Evolutionary conservation across 805 yeast genomes (phyloP), one percentile per base, ranked within the genome.

Genomic region (Kodamaea laetipori): DNA sequence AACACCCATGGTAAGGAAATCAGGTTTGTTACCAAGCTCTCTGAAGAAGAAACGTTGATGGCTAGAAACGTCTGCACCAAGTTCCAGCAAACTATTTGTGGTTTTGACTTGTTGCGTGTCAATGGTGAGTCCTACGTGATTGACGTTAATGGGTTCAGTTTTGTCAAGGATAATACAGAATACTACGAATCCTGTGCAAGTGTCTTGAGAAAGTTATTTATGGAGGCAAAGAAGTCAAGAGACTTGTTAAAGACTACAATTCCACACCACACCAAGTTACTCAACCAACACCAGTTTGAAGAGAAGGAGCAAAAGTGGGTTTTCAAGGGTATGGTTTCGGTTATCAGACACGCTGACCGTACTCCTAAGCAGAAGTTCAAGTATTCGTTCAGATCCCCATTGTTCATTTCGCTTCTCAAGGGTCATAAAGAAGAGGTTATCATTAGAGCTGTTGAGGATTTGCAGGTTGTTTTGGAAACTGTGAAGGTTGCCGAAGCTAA

Each of bases 311-410:
- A 92, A 61, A 92, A 92, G 66, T 94, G 99, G 99, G 88, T 87
- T 4, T 84, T 94, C 65, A 94, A 94, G 64, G 97, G 97, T 12
- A 71, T 87, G 67, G 96, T 94, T 8, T 77, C 86, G 12, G 95
- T 92, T 21, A 84, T 94, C 43, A 81, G 99, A 54, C 99, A 94
- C 65, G 99, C 98, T 6, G 99, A 94, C 62, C 80, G 99, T 61
- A 94, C 99, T 0, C 99, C 99, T 11, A 94, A 94, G 63, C 99
- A 94, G 68, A 94, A 94, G 63, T 88, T 94, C 71, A 94, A 94
- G 61, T 95, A 89, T 66, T 90, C 97, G 0, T 94, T 94, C 71
- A 83, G 84, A 52, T 84, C 95, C 2, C 90, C 89, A 4, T 75
- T 88, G 8, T 94, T 94, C 58, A 81, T 90, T 34, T 87, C 94